Percentiles rank a stretch among this genome's conserved stretches.
Conservation (phyloP, 2,329 filamentous ascomycete genomes). For the Proliferodiscus dingleyae region DNA sequence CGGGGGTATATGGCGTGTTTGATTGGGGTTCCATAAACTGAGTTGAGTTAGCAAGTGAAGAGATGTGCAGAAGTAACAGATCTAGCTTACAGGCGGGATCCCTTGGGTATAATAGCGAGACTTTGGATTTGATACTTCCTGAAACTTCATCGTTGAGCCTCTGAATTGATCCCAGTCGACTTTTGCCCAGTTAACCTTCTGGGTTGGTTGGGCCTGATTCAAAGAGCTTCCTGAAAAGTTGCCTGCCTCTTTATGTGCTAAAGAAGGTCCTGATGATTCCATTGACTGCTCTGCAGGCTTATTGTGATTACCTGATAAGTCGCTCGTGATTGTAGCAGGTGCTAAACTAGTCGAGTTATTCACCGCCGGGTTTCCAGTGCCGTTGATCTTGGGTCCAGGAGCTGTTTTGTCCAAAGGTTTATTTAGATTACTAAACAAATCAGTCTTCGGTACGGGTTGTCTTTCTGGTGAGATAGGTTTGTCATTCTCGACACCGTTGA, state of each 20-base stretch:
- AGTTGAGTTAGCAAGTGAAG: background rate
- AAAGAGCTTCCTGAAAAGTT: background rate
- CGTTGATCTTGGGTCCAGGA: constrained; percentile 13
- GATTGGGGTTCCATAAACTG: background rate
- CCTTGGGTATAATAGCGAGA: background rate
- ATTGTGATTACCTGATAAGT: background rate
- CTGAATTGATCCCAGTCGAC: background rate
- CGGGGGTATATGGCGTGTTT: background rate
- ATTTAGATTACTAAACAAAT: constrained; percentile 19
- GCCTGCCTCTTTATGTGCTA: background rate
- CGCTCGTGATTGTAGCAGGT: background rate
- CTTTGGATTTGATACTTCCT: background rate
- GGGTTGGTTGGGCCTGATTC: background rate
- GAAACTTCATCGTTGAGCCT: background rate
- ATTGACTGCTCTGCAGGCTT: background rate
- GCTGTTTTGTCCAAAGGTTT: constrained; percentile 17
- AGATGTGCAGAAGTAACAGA: no score
- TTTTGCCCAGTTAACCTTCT: background rate
- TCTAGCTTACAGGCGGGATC: background rate
- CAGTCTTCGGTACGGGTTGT: constrained; percentile 1
- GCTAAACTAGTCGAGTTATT: background rate
- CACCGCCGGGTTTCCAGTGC: background rate
- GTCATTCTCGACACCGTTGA: background rate
- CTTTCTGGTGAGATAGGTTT: constrained; percentile 3
- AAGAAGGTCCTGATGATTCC: background rate